Base-by-base conservation (phyloP, 768 basidiomycete species). In the Harrya chromipes region DNA sequence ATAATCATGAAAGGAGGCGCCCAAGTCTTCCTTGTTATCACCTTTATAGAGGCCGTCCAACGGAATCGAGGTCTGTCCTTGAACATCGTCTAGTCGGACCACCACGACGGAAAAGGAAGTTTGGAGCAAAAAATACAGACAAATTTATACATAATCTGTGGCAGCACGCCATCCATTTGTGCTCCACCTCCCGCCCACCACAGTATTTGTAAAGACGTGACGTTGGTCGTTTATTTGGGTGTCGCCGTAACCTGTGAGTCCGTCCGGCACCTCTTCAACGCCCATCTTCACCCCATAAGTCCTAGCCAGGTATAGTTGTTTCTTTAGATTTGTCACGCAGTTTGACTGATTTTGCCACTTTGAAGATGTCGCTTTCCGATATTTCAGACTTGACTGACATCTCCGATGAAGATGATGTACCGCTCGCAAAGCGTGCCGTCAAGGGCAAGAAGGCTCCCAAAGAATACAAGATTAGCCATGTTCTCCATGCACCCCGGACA, bases 331-430 rank as follows among this genome's bases (percentile, higher is more conserved):
- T 4, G 19, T 23, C 53, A 11, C 35, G 21, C 27, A 19, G 34
- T 19, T 40, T 24, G 6, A 45, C 40, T 42, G 40, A 53, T 46
- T 35, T 35, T 14, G 0, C 11, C 12, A 26, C 14, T 47, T 21
- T 16, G 33, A 52, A 41, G 42, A 71, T 72, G 68, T 68, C 70
- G 26, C 55, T 70, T 26, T 72, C 70, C n/a, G 73, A 75, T 45
- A 44, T 64, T 34, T 79, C 79, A 4, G 75, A 77, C 45, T 62
- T 80, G 37, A 78, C 78, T 17, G 77, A 79, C 38, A 57, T 79
- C 34, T 73, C 66, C 7, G 67, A 70, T 17, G 76, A 76, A 10
- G 71, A 70, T 1, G 68, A 71, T 38, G 50, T 59, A 20, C 65
- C 64, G 3, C 63, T 64, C 10, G 34, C 59, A 9, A 59, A 55